Percentiles rank a stretch among this genome's conserved stretches.
Evolutionary conservation across 2,329 filamentous ascomycete species (phyloP).

Genomic region (Alternaria atra): DNA sequence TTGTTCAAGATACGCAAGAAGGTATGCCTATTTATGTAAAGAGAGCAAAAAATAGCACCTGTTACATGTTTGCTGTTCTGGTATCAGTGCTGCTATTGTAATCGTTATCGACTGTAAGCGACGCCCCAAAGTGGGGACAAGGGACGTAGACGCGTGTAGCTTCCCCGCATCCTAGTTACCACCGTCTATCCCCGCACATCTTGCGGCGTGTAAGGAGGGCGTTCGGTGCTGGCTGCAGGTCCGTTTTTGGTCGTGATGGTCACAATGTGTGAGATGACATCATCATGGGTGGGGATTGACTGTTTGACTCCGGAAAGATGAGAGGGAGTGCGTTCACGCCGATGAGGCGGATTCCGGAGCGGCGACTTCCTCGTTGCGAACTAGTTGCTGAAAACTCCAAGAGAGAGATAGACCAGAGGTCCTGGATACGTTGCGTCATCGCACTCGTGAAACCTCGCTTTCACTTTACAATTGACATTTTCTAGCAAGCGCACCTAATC

Average conservation of each 20-base stretch:
- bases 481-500: no score
- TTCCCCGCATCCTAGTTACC: constrained; percentile 11
- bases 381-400: background rate
- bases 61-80: background rate
- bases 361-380: background rate
- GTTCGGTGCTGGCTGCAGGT: background rate
- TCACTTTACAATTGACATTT: no score
- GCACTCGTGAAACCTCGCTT: no score
- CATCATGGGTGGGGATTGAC: background rate
- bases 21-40: background rate
- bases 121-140: constrained; percentile 13
- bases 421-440: no score
- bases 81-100: background rate
- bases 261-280: background rate
- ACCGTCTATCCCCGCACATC: background rate
- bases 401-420: background rate
- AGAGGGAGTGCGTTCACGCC: background rate
- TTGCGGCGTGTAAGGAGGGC: background rate
- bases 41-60: no score
- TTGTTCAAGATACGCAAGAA: background rate
- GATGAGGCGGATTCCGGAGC: background rate
- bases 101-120: background rate
- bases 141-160: constrained; percentile 29
- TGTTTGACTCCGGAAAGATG: no score
- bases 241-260: background rate